Evolutionary conservation across 208 protist genomes (phyloP).

Genomic region (Naegleria fowleri): DNA sequence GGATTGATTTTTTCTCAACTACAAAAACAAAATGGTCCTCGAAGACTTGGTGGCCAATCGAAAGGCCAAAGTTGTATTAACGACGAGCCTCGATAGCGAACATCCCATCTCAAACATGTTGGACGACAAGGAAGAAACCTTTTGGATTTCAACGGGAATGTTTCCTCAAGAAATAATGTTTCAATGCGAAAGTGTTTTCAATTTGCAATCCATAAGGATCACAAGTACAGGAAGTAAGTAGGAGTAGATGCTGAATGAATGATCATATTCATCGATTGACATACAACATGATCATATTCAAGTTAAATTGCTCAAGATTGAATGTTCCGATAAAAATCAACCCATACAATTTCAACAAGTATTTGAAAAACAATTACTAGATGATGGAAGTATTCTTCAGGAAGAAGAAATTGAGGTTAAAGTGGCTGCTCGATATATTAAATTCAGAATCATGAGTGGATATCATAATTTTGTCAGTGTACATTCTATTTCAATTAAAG

Average conservation of each 20-base stretch:
- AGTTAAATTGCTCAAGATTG: background rate
- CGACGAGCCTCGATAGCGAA: background rate
- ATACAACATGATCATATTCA: background rate
- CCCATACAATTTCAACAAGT: background rate
- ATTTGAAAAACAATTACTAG: background rate
- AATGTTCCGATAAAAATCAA: background rate
- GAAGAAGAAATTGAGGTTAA: background rate
- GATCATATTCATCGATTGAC: background rate
- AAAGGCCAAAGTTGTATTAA: background rate
- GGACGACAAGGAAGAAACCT: background rate
- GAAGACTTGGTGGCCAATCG: background rate
- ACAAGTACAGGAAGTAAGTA: background rate
- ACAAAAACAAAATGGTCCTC: background rate
- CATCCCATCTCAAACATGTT: background rate
- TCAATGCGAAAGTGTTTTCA: background rate
- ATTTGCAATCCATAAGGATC: background rate
- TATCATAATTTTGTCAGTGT: constrained; percentile 19
- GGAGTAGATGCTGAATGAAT: background rate
- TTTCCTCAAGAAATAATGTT: constrained; percentile 23
- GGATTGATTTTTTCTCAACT: too few species aligned
- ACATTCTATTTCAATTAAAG: background rate
- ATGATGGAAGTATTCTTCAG: background rate
- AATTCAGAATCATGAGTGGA: constrained; percentile 9
- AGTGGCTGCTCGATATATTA: background rate
- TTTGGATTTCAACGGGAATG: constrained; percentile 6